Conservation (phyloP, 306 rosid genomes). For the Rosa lucieae region DNA sequence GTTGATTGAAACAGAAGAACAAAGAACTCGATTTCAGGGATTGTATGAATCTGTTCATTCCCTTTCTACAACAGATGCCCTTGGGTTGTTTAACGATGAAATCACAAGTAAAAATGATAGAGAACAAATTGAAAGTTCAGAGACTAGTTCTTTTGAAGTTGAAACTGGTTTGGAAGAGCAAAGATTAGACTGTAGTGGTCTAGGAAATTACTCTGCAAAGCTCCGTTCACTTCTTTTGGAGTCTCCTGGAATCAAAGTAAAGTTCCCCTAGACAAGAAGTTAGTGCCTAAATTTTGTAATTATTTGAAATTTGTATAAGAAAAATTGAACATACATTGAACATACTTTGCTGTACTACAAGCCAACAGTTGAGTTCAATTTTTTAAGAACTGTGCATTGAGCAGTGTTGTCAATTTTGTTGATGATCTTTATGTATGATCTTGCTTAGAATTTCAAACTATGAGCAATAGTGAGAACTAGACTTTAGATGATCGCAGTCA, state of each 20-base stretch:
- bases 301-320: neutral
- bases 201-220: conserved; percentile 43
- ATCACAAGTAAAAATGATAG: conserved; percentile 33
- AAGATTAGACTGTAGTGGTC: conserved; percentile 25
- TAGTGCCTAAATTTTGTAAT: neutral
- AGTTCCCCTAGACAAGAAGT: conserved; percentile 35
- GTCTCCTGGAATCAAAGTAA: conserved; percentile 44
- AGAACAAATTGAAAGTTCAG: conserved; percentile 28
- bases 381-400: neutral
- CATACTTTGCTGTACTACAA: neutral
- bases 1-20: conserved; percentile 50
- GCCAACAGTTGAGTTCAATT: neutral
- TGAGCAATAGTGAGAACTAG: neutral
- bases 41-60: conserved; percentile 64
- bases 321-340: too few relatives aligned
- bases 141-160: conserved; percentile 19
- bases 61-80: conserved; percentile 66
- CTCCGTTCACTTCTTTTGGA: conserved; percentile 50
- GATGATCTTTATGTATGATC: neutral
- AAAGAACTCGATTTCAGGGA: conserved; percentile 46
- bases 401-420: neutral
- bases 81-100: conserved; percentile 50
- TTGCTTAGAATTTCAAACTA: neutral
- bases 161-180: conserved; percentile 31
- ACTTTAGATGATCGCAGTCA: neutral